phyloP scores from a whole-genome alignment of 2,329 filamentous ascomycete genomes.

The Neofusicoccum sp. region DNA sequence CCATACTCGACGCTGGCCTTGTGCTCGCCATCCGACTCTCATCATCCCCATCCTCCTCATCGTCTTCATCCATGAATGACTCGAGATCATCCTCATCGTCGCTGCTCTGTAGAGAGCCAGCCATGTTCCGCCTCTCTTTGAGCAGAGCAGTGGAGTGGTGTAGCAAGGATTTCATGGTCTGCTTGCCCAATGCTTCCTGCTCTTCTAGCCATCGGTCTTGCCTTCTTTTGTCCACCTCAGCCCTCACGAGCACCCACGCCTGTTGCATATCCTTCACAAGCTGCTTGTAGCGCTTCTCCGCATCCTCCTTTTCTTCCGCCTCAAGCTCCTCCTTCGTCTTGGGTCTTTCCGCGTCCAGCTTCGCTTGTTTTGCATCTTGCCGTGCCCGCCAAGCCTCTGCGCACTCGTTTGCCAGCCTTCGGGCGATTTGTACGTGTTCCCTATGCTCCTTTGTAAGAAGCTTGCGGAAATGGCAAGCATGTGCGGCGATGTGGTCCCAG shows the following conservation, averaged over 20 bases:
- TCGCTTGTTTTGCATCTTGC: conserved; percentile 54
- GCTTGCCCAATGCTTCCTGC: conserved; percentile 58
- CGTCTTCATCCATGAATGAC: conserved; percentile 43
- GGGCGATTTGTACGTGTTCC: conserved; percentile 75
- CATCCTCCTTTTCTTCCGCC: conserved; percentile 71
- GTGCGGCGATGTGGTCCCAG: conserved; percentile 79
- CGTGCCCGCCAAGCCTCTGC: conserved; percentile 70
- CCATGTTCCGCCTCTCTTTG: conserved; percentile 36
- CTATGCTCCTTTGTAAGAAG: conserved; percentile 79
- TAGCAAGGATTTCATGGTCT: conserved; percentile 72
- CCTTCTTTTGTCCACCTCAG: conserved; percentile 60
- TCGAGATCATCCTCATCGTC: conserved; percentile 38
- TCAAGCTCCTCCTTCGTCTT: conserved; percentile 71
- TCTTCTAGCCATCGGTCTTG: conserved; percentile 63
- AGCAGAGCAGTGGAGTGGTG: conserved; percentile 61
- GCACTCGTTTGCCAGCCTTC: conserved; percentile 76
- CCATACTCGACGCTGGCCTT: conserved; percentile 23
- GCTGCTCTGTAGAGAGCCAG: conserved; percentile 30
- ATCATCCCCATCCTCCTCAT: conserved; percentile 49
- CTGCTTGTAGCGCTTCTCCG: conserved; percentile 69
- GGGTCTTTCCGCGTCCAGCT: conserved; percentile 15
- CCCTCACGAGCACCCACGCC: conserved; percentile 61
- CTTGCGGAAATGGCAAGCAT: conserved; percentile 77
- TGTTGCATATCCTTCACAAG: conserved; percentile 67
- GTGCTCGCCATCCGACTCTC: conserved; percentile 30